phyloP scores from a whole-genome alignment of 441 rosid species.

The Breynia disticha region DNA sequence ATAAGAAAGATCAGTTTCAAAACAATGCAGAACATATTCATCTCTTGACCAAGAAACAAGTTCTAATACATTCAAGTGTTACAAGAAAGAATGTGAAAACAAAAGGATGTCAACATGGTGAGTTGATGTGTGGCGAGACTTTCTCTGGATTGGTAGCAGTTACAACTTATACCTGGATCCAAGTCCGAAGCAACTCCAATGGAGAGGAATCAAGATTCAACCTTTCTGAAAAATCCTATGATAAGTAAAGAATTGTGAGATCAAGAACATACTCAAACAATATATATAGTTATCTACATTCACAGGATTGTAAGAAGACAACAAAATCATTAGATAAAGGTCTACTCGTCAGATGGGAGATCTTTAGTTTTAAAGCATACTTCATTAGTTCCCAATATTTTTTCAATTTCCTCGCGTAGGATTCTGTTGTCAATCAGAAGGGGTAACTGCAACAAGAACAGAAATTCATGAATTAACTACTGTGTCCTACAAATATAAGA shows the following conservation, averaged over 20 bases:
- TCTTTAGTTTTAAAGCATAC: constrained; percentile 32
- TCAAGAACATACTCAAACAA: too few species aligned
- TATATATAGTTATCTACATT: not conserved
- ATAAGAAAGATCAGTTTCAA: constrained; percentile 2
- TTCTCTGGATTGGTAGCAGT: too few species aligned
- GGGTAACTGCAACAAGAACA: constrained; percentile 51
- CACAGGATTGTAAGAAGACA: not conserved
- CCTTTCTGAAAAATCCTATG: constrained; percentile 30
- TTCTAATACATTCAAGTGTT: not conserved
- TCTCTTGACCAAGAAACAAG: not conserved
- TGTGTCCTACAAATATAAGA: not conserved
- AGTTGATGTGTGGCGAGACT: too few species aligned
- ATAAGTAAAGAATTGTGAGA: not conserved
- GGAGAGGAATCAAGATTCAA: constrained; percentile 29
- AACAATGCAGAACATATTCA: not conserved
- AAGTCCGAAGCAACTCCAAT: constrained; percentile 56
- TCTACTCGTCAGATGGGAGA: not conserved
- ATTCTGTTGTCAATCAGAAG: constrained; percentile 48
- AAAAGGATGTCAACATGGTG: not conserved
- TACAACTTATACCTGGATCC: constrained; percentile 66
- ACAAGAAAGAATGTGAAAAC: not conserved
- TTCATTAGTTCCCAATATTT: constrained; percentile 34
- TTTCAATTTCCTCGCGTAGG: constrained; percentile 49
- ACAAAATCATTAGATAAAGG: not conserved
- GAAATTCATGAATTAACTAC: constrained; percentile 8